phyloP scores from a whole-genome alignment of 108 stramenopile species.

The Nannochloropsis oceanica region DNA sequence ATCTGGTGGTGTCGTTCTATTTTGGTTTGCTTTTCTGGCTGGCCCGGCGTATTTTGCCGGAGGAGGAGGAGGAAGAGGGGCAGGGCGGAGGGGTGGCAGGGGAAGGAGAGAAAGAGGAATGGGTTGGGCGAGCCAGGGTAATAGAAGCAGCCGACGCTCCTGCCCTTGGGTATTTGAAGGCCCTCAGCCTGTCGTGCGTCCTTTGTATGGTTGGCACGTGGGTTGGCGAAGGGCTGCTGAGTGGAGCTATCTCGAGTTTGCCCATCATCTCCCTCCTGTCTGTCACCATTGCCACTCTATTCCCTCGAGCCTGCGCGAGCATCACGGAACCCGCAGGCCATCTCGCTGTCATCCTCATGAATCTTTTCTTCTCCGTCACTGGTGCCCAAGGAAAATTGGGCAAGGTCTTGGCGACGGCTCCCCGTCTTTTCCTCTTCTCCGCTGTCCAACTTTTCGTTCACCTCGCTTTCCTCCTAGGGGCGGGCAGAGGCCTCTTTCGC shows the following conservation, averaged over 20 bases:
- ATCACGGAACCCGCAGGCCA: conserved; percentile 48
- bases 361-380: conserved; percentile 77
- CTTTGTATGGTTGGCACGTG: conserved; percentile 37
- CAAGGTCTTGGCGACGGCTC: conserved; percentile 16
- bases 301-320: conserved; percentile 49
- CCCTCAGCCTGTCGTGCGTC: not conserved
- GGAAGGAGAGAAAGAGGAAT: not conserved
- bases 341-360: conserved; percentile 58
- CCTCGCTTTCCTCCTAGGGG: conserved; percentile 47
- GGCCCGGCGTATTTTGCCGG: not conserved
- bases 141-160: not conserved
- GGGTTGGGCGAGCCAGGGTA: not conserved
- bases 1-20: conserved; percentile 68
- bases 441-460: conserved; percentile 61
- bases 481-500: conserved; percentile 47
- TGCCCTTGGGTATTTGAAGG: not conserved
- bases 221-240: not conserved
- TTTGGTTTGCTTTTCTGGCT: conserved; percentile 54
- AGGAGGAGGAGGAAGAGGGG: not conserved
- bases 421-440: conserved; percentile 62
- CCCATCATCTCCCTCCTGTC: conserved; percentile 58
- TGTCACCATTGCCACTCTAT: conserved; percentile 51
- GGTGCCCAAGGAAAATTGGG: conserved; percentile 45
- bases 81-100: not conserved
- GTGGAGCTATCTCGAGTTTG: conserved; percentile 29